These are phyloP conservation scores for Phytophthora sojae DNA, from an alignment of 352 stramenopile genomes.

Conservation along the genomic window DNA sequence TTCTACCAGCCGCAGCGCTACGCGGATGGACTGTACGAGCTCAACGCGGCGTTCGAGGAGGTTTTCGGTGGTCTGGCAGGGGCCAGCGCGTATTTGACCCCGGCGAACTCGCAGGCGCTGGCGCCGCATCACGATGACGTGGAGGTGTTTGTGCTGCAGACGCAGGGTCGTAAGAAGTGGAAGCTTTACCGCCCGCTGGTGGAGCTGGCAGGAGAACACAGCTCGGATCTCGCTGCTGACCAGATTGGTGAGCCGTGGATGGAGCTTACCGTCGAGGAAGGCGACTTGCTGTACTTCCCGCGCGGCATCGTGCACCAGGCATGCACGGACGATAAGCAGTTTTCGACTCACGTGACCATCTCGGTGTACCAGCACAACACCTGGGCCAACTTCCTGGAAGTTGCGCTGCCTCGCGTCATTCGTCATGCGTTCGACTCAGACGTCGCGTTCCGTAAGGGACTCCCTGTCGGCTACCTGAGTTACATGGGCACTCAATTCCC, in stretches of 20 bases:
- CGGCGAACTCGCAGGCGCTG: conserved; percentile 80
- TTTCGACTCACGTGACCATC: conserved; percentile 90
- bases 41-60: conserved; percentile 86
- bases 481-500: conserved; percentile 80
- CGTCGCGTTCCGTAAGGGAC: conserved; percentile 71
- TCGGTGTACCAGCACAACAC: conserved; percentile 91
- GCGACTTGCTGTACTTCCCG: conserved; percentile 88
- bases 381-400: conserved; percentile 89
- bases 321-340: conserved; percentile 73
- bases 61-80: conserved; percentile 81
- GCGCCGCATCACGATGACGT: conserved; percentile 88
- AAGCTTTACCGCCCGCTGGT: conserved; percentile 85
- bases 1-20: conserved; percentile 92
- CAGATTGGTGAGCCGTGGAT: conserved; percentile 84
- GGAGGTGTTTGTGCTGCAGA: conserved; percentile 89
- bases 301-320: conserved; percentile 85
- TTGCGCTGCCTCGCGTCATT: conserved; percentile 78
- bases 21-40: conserved; percentile 69
- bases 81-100: conserved; percentile 84
- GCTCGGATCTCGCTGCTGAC: conserved; percentile 67
- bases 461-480: conserved; percentile 77
- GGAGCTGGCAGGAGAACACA: conserved; percentile 81
- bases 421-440: conserved; percentile 83
- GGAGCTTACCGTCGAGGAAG: conserved; percentile 85
- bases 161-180: conserved; percentile 89